phyloP scores from a whole-genome alignment of 140 eudicot species.

The Anethum foeniculum region DNA sequence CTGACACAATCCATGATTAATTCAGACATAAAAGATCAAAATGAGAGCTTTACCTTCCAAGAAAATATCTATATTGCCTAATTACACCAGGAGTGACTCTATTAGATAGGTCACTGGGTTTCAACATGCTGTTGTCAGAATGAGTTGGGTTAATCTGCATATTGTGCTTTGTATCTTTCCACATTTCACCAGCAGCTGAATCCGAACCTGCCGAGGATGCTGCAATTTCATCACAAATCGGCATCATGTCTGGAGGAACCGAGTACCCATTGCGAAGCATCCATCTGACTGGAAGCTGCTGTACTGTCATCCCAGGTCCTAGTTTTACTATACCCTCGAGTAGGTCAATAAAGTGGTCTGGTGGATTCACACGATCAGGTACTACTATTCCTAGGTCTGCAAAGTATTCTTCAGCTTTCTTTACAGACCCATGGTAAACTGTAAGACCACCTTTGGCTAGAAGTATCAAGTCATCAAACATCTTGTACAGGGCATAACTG shows the following conservation, averaged over 20 bases:
- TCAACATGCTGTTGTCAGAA: slow-evolving; percentile 26
- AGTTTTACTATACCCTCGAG: slow-evolving; percentile 76
- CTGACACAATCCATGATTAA: not conserved
- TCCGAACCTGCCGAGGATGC: slow-evolving; percentile 34
- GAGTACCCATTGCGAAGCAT: slow-evolving; percentile 90
- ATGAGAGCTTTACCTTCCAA: slow-evolving; percentile 53
- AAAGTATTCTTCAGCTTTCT: slow-evolving; percentile 84
- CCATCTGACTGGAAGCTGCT: slow-evolving; percentile 93
- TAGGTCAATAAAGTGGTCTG: slow-evolving; percentile 79
- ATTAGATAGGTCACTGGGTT: slow-evolving; percentile 52
- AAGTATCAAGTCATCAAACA: slow-evolving; percentile 92
- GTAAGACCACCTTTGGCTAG: slow-evolving; percentile 94
- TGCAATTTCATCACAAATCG: slow-evolving; percentile 51
- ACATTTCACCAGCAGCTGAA: slow-evolving; percentile 20
- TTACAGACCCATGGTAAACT: slow-evolving; percentile 80
- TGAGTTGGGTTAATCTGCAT: slow-evolving; percentile 31
- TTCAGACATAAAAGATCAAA: not conserved
- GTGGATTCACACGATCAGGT: slow-evolving; percentile 91
- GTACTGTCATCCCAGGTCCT: slow-evolving; percentile 45
- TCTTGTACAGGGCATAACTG: slow-evolving; percentile 83
- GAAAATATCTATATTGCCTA: slow-evolving; percentile 73
- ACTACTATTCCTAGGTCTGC: slow-evolving; percentile 62
- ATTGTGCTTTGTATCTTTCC: slow-evolving; percentile 23
- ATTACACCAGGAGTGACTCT: slow-evolving; percentile 72
- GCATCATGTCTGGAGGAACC: slow-evolving; percentile 92